phyloP scores from a whole-genome alignment of 2,329 filamentous ascomycete species.

The Escovopsis weberi region DNA sequence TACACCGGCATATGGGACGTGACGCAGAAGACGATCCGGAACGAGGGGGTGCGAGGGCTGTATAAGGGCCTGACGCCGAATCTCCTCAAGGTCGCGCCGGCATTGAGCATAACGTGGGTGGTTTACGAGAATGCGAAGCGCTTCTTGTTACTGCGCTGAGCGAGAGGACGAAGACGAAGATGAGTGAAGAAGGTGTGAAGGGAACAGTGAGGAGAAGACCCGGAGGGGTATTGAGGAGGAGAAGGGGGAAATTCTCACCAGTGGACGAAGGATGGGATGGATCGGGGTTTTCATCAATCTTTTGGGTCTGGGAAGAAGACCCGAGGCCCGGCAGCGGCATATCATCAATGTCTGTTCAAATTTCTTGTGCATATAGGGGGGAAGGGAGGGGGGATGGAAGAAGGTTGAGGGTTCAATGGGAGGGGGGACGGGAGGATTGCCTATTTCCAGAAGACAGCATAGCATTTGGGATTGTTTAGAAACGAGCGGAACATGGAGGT shows the following conservation, averaged over 20 bases:
- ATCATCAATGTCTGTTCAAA: too few relatives aligned
- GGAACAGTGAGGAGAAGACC: background rate
- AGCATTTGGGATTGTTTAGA: too few relatives aligned
- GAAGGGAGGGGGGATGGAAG: too few relatives aligned
- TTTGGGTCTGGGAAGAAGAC: too few relatives aligned
- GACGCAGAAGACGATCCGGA: slow-evolving; percentile 62
- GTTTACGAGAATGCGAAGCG: slow-evolving; percentile 85
- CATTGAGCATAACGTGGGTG: slow-evolving; percentile 88
- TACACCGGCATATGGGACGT: slow-evolving; percentile 90
- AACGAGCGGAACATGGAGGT: too few relatives aligned
- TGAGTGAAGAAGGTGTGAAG: background rate
- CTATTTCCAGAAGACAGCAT: too few relatives aligned
- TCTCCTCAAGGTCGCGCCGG: slow-evolving; percentile 87
- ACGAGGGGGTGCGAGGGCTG: slow-evolving; percentile 72
- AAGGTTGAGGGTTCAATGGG: too few relatives aligned
- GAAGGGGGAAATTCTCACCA: too few relatives aligned
- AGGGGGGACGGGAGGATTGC: too few relatives aligned
- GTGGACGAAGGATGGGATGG: too few relatives aligned
- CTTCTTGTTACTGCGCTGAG: slow-evolving; percentile 39
- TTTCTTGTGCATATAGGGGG: too few relatives aligned
- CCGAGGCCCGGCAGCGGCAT: too few relatives aligned
- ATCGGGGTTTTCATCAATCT: background rate
- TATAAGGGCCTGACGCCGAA: slow-evolving; percentile 96
- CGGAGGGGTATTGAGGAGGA: background rate
- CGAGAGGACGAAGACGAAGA: background rate